phyloP scores from a whole-genome alignment of 805 yeast species.

The Candida dendrica region DNA sequence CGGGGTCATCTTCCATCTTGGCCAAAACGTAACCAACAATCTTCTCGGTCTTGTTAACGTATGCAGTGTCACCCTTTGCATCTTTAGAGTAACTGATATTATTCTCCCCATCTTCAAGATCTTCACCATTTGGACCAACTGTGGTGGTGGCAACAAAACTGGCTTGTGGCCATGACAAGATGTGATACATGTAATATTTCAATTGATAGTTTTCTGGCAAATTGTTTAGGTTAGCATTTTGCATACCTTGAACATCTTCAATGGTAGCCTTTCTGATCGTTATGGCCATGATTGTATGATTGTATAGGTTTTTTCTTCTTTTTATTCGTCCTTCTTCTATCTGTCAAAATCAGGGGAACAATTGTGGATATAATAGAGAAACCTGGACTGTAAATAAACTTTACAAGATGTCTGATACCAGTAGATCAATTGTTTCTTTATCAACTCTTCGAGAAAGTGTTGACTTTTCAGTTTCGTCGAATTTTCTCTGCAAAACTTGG shows the following conservation, averaged over 20 bases:
- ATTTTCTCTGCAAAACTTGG: too few species aligned
- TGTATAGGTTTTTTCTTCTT: background rate
- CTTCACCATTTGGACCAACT: constrained; percentile 27
- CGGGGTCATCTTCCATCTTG: constrained; percentile 93
- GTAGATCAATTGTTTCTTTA: too few species aligned
- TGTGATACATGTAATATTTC: constrained; percentile 90
- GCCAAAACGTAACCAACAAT: constrained; percentile 95
- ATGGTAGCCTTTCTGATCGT: constrained; percentile 85
- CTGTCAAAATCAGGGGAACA: too few species aligned
- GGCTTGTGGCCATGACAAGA: constrained; percentile 95
- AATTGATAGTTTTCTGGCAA: constrained; percentile 91
- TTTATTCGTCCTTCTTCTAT: too few species aligned
- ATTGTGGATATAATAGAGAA: too few species aligned
- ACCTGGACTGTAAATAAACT: too few species aligned
- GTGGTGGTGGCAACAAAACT: constrained; percentile 90
- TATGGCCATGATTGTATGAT: constrained; percentile 60
- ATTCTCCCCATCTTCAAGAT: constrained; percentile 9
- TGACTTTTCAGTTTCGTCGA: too few species aligned
- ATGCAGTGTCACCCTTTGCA: constrained; percentile 54
- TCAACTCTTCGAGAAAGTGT: too few species aligned
- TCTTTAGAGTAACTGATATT: constrained; percentile 11
- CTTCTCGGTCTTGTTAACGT: constrained; percentile 62
- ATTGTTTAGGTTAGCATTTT: constrained; percentile 85
- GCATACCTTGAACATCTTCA: constrained; percentile 88
- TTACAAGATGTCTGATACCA: too few species aligned